These are phyloP conservation scores for Begonia masoniana DNA, from an alignment of 306 rosid species.

Conservation along the genomic window DNA sequence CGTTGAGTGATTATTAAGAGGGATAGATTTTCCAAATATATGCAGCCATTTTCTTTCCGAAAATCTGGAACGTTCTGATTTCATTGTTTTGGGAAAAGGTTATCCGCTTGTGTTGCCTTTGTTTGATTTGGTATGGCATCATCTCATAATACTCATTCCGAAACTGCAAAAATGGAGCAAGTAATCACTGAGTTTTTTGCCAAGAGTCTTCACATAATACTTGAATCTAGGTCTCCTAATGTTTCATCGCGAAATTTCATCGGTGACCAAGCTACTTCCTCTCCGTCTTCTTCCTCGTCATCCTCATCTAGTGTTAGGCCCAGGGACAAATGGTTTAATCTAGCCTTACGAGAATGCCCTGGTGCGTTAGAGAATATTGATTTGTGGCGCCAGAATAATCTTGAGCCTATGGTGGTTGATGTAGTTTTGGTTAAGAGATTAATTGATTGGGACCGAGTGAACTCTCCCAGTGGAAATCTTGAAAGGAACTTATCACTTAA, in stretches of 20 bases:
- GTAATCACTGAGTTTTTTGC: slow-evolving; percentile 68
- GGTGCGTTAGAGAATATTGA: slow-evolving; percentile 50
- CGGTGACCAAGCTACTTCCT: slow-evolving; percentile 37
- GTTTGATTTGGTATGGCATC: slow-evolving; percentile 32
- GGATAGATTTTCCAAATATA: too few species aligned
- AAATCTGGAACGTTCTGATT: background rate
- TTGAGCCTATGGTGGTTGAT: slow-evolving; percentile 57
- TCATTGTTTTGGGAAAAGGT: slow-evolving; percentile 9
- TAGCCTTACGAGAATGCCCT: slow-evolving; percentile 62
- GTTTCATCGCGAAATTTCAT: slow-evolving; percentile 49
- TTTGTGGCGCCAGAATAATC: slow-evolving; percentile 56
- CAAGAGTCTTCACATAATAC: slow-evolving; percentile 66
- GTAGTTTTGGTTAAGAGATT: slow-evolving; percentile 60
- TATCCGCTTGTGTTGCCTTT: slow-evolving; percentile 5
- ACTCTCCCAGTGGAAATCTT: slow-evolving; percentile 30
- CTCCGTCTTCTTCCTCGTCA: slow-evolving; percentile 61
- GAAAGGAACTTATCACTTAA: slow-evolving; percentile 28
- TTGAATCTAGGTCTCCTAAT: slow-evolving; percentile 56
- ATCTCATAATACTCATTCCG: slow-evolving; percentile 55
- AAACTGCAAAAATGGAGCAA: slow-evolving; percentile 52
- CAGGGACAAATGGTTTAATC: slow-evolving; percentile 85
- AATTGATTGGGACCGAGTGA: slow-evolving; percentile 20
- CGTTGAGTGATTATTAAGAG: too few species aligned
- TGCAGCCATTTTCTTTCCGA: too few species aligned
- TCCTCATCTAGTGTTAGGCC: slow-evolving; percentile 67